phyloP scores from a whole-genome alignment of 2,329 filamentous ascomycete species.

The Paraphoma sp. region DNA sequence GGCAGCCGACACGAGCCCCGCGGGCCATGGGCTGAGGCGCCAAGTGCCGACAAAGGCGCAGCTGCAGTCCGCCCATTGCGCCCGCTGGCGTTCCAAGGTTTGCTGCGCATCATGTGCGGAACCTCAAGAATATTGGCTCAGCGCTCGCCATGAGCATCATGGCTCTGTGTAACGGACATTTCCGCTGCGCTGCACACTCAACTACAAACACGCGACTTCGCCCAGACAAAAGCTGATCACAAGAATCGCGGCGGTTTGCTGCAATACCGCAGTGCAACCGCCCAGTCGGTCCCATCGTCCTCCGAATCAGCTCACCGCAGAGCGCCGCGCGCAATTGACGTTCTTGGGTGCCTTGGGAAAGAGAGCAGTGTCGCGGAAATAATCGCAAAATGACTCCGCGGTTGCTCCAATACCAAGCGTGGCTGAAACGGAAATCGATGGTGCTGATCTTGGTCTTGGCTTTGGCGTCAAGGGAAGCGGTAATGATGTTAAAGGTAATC shows the following conservation, averaged over 20 bases:
- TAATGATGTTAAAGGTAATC: conserved; percentile 5
- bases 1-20: background rate
- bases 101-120: conserved; percentile 7
- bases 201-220: conserved; percentile 4
- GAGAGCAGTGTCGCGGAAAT: conserved; percentile 16
- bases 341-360: background rate
- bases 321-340: conserved; percentile 2
- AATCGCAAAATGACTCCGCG: conserved; percentile 6
- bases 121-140: conserved; percentile 8
- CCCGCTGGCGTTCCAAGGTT: conserved; percentile 17
- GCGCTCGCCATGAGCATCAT: conserved; percentile 1
- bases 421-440: conserved; percentile 34
- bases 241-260: conserved; percentile 3
- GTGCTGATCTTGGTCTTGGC: conserved; percentile 31
- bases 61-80: conserved; percentile 22
- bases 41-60: conserved; percentile 22
- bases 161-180: conserved; percentile 9
- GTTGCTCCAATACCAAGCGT: conserved; percentile 22
- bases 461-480: conserved; percentile 8
- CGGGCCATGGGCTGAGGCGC: conserved; percentile 2
- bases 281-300: background rate
- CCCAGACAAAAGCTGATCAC: conserved; percentile 5
- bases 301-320: conserved; percentile 2
- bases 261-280: conserved; percentile 9
- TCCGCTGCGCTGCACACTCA: conserved; percentile 6